Conservation (phyloP, 83 land plant species). For the Larix sibirica region DNA sequence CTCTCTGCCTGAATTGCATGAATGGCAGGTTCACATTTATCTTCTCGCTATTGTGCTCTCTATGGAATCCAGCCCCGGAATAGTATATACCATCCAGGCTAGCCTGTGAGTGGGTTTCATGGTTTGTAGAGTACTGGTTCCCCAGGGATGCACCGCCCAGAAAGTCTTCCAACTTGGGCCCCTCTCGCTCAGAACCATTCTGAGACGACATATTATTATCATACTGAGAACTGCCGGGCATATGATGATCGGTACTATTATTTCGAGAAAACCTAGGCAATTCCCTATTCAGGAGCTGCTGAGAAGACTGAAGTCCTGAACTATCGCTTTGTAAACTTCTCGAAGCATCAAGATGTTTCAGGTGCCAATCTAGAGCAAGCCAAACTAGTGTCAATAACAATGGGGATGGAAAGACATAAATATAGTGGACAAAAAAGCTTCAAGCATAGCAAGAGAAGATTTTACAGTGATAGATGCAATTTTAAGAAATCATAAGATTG, state of each 20-base stretch:
- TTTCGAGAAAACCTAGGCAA: not conserved
- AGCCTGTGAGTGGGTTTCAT: not conserved
- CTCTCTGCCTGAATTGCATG: conserved; percentile 8
- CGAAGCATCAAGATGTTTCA: too few species aligned
- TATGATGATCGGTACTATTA: too few species aligned
- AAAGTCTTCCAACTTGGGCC: conserved; percentile 72
- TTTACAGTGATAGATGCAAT: too few species aligned
- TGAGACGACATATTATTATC: too few species aligned
- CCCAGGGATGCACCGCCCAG: conserved; percentile 43
- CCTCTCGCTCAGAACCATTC: conserved; percentile 17
- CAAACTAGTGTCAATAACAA: not conserved
- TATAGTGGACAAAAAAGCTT: not conserved
- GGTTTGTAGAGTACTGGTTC: not conserved
- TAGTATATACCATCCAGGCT: not conserved
- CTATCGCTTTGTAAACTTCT: not conserved
- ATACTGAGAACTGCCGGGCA: too few species aligned
- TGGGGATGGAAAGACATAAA: not conserved
- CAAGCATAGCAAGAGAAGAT: too few species aligned
- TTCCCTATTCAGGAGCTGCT: not conserved
- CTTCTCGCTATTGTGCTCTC: not conserved
- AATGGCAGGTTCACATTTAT: conserved; percentile 29
- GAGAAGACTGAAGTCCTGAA: not conserved
- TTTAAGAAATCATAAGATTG: too few species aligned
- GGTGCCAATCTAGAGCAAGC: not conserved
- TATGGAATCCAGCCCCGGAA: not conserved